These are phyloP conservation scores for Pugionium cornutum DNA, from an alignment of 345 rosid genomes.

Conservation along the genomic window DNA sequence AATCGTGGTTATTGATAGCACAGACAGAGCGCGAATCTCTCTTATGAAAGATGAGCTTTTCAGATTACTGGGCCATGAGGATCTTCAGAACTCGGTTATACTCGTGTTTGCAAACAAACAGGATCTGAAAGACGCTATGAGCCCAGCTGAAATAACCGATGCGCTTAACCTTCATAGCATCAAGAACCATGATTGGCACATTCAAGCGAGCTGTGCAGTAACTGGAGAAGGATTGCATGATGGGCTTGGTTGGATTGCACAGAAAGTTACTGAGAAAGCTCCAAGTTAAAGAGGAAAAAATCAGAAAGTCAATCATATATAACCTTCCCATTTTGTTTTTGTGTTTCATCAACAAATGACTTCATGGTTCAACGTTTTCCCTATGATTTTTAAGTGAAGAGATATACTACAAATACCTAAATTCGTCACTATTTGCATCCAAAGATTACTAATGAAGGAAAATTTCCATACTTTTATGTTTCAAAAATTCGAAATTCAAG, in stretches of 20 bases:
- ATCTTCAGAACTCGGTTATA: slow-evolving; percentile 66
- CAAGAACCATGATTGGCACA: slow-evolving; percentile 95
- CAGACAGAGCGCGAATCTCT: slow-evolving; percentile 81
- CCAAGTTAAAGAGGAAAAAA: slow-evolving; percentile 40
- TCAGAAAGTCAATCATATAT: neutral
- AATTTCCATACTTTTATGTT: no score
- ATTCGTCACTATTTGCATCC: no score
- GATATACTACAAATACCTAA: no score
- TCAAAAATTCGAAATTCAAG: neutral
- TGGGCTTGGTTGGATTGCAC: slow-evolving; percentile 92
- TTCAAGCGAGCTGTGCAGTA: slow-evolving; percentile 86
- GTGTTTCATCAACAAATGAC: neutral
- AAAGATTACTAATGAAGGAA: no score
- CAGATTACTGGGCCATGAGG: slow-evolving; percentile 73
- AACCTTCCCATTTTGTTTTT: neutral
- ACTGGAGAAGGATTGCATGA: slow-evolving; percentile 85
- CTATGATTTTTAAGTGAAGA: no score
- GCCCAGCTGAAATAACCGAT: slow-evolving; percentile 81
- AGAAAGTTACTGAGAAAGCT: slow-evolving; percentile 78
- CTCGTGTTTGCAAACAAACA: slow-evolving; percentile 91
- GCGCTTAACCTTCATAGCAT: slow-evolving; percentile 86
- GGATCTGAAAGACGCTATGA: slow-evolving; percentile 89
- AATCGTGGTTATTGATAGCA: slow-evolving; percentile 82
- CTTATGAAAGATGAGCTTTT: slow-evolving; percentile 84
- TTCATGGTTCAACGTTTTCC: no score